Percentiles rank a stretch among this genome's conserved stretches.
These are phyloP conservation scores for Ophiocordyceps camponoti-saundersi DNA, from an alignment of 2,329 filamentous ascomycete genomes.

Conservation along the genomic window DNA sequence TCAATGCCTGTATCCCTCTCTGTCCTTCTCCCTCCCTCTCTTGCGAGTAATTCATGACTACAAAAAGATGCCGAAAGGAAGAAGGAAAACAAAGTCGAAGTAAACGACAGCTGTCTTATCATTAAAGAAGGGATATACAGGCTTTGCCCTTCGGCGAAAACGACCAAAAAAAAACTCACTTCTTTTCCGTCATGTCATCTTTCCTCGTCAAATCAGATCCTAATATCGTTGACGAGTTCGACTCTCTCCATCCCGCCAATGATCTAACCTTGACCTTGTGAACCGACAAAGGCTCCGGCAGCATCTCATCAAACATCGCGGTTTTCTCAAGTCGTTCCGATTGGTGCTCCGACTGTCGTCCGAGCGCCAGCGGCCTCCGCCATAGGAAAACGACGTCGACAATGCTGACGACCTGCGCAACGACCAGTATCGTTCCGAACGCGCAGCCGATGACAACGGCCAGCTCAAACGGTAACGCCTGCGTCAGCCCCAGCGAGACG, in stretches of 20 bases:
- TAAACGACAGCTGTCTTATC: too few relatives aligned
- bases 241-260: not conserved
- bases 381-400: not conserved
- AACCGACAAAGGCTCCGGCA: not conserved
- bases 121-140: too few relatives aligned
- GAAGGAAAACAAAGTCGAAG: too few relatives aligned
- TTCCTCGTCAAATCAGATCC: not conserved
- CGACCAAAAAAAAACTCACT: not conserved
- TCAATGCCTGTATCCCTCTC: not conserved
- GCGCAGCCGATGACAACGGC: conserved; percentile 9
- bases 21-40: too few relatives aligned
- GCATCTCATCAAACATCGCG: not conserved
- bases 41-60: too few relatives aligned
- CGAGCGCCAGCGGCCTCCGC: not conserved
- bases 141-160: too few relatives aligned
- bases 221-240: not conserved
- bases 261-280: not conserved
- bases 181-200: not conserved
- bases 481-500: conserved; percentile 11
- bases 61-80: too few relatives aligned
- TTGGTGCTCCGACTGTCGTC: not conserved
- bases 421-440: conserved; percentile 7
- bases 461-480: conserved; percentile 10
- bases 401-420: conserved; percentile 6
- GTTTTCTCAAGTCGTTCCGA: not conserved